phyloP scores from a whole-genome alignment of 768 basidiomycete species.

The Gautieria morchelliformis region DNA sequence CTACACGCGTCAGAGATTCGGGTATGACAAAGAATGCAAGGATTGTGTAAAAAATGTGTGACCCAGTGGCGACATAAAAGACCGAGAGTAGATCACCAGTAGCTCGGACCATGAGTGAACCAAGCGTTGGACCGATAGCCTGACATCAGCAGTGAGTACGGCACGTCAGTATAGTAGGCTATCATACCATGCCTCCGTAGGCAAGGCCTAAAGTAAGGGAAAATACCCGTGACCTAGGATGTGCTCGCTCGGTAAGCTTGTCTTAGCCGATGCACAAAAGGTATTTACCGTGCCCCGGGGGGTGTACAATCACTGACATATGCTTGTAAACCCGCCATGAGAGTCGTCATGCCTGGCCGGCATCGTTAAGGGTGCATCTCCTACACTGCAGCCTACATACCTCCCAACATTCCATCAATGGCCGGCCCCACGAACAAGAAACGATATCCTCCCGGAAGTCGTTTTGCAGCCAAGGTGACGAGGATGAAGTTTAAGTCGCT shows the following conservation, averaged over 20 bases:
- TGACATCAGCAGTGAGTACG: background rate
- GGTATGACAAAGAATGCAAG: conserved; percentile 57
- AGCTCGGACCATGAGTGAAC: conserved; percentile 49
- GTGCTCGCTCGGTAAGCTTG: conserved; percentile 2
- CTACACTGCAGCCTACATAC: conserved; percentile 29
- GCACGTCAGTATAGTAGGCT: background rate
- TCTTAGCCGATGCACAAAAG: background rate
- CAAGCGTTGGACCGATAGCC: conserved; percentile 66
- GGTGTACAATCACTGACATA: conserved; percentile 63
- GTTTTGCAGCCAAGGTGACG: conserved; percentile 46
- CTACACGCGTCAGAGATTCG: conserved; percentile 56
- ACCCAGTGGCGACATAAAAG: conserved; percentile 53
- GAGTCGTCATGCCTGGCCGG: conserved; percentile 39
- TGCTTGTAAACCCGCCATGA: conserved; percentile 44
- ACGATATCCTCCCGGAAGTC: conserved; percentile 75
- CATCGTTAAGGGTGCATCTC: conserved; percentile 5
- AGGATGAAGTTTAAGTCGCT: conserved; percentile 59
- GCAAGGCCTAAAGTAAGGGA: conserved; percentile 58
- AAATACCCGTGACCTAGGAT: conserved; percentile 48
- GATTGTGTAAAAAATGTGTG: conserved; percentile 41
- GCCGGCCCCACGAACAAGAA: conserved; percentile 58
- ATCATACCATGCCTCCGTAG: conserved; percentile 48
- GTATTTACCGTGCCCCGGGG: conserved; percentile 40
- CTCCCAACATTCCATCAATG: conserved; percentile 64
- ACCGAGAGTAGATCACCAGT: conserved; percentile 50